Evolutionary conservation across 2,329 filamentous ascomycete species (phyloP), one percentile per base, ranked within the genome.

Genomic region (Colletotrichum lentis): DNA sequence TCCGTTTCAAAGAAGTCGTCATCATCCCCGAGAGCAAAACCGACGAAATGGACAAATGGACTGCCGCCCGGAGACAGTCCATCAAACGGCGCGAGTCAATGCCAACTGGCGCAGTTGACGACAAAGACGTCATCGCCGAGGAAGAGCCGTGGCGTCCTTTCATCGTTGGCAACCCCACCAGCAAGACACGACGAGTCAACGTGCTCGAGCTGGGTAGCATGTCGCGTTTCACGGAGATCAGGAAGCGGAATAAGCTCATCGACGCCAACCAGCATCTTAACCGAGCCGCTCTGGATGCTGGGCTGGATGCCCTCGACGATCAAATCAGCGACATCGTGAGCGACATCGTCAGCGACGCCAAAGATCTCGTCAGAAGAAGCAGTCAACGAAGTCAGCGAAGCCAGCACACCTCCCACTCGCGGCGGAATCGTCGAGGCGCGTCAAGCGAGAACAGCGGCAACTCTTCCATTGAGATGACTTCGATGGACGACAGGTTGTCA

Each of bases 181-280:
- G 89, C 54, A 90, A 88, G 76, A 87, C 85, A 73, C 84, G 91
- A 57, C 84, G 89, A 69, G 88, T 94, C 84, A 93, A 87, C 74
- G 76, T 93, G 27, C 80, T 94, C 18, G 91, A 94, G 76, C 79
- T 92, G 67, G 91, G 91, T 0, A 79, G 81, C 43, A 81, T 90
- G 82, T 90, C 85, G 58, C 82, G 91, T 47, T 94, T 90, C 89
- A 90, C 86, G 27, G 91, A 93, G 77, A 93, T 94, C 69, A 82
- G 87, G 69, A 84, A 79, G 71, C 85, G 83, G 74, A 90, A 90
- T 73, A 81, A 80, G 53, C 78, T 90, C 56, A 83, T 88, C 55
- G 86, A 88, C 71, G 76, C 76, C 8, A 76, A 75, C 14, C 73
- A 74, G 6, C 78, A 80, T 69, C 72, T 79, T 37, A 80, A 80